Base-by-base conservation (phyloP, 139 green algal genomes). In the Zygnema circumcarinatum region DNA sequence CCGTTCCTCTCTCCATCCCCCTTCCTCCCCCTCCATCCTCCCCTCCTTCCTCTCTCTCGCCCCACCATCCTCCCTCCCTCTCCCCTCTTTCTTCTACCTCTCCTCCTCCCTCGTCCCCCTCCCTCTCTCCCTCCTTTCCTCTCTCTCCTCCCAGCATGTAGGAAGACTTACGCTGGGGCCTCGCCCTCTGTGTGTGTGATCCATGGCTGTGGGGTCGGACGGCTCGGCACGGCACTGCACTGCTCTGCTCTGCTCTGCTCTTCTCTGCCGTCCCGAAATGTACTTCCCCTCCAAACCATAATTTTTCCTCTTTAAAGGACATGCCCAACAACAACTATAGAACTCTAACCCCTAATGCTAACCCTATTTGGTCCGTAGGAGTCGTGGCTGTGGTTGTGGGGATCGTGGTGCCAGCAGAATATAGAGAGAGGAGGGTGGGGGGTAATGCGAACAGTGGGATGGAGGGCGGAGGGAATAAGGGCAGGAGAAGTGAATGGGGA, bases 211-310 rank as follows among this genome's bases (percentile, higher is more conserved):
- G 47, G 47, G 7, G 33, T 69, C 32, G 31, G n/a, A 69, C 25
- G 39, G 42, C 31, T 73, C 74, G 20, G 74, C 74, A 38, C 73
- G 25, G 38, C 73, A 68, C 73, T 79, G 2, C 72, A 33, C 74
- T 81, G 29, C 74, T 81, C 74, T 81, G 29, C 33, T 69, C 74
- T 52, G 32, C 74, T 52, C 74, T 81, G 32, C 74, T 69, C 74
- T 81, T n/a, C 74, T 69, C 74, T 68, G 20, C 68, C 16, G 35
- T 76, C 68, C 68, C 68, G n/a, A n/a, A n/a, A n/a, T n/a, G n/a
- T n/a, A n/a, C n/a, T n/a, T n/a, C n/a, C n/a, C n/a, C n/a, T n/a
- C n/a, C n/a, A n/a, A n/a, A n/a, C n/a, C n/a, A n/a, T n/a, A n/a
- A n/a, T n/a, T n/a, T n/a, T n/a, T n/a, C n/a, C n/a, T n/a, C n/a